Evolutionary conservation across 2,329 filamentous ascomycete genomes (phyloP), one percentile per base, ranked within the genome.

Genomic region (Fusarium coffeatum): DNA sequence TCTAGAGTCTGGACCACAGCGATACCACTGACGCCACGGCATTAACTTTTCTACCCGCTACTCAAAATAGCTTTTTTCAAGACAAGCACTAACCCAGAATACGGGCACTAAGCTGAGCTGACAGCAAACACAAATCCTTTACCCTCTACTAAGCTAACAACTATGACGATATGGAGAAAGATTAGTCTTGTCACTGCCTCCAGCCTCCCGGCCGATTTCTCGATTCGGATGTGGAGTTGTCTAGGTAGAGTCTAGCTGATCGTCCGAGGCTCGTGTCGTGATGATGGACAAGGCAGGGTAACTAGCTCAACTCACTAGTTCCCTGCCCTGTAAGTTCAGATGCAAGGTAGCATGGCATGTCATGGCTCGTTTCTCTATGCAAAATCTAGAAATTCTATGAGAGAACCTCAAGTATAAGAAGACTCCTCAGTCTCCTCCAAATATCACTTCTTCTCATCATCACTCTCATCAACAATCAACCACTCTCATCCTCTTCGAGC

Each of bases 361-460:
- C 65, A 66, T 66, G 61, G 67, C 42, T 62, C 60, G 61, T 69
- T 71, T 53, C 58, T 25, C 15, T 43, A 42, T 22, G 27, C 57
- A 55, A 54, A 59, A 50, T 25, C 55, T 54, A 25, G 55, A 73
- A 42, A 56, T 55, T 49, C 41, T 42, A 62, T 51, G 16, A 23
- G 40, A 43, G 28, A 43, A 27, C n/a, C 15, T 58, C 56, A 59
- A 49, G 63, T 74, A 74, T 74, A 74, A 74, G 72, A 70, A 69
- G 63, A 59, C 27, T 46, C 57, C 22, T 45, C 41, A 27, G 42
- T 57, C 68, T 65, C 55, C 9, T 55, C 55, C 28, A 74, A 4
- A 50, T 68, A 18, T 20, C 41, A 34, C 40, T 45, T 51, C 32
- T 55, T 64, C 25, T 55, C 37, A 64, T 59, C 56, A 62, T 65